These are phyloP conservation scores for Calonectria henricotiae DNA, from an alignment of 2,329 filamentous ascomycete genomes.

Conservation along the genomic window DNA sequence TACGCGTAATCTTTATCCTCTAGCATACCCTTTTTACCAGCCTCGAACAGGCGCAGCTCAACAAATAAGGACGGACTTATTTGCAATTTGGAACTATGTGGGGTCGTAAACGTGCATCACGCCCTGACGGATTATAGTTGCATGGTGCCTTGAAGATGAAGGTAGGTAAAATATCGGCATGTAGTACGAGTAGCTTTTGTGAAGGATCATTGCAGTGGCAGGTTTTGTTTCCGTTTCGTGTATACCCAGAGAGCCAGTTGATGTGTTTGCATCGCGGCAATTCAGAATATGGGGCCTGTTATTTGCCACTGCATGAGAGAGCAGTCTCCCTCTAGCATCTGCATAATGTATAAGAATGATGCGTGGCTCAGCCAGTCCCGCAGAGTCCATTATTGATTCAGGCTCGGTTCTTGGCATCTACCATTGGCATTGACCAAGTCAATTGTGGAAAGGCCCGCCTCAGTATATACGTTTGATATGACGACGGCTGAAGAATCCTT, in stretches of 20 bases:
- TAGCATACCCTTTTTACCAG: background rate
- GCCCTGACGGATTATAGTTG: too few relatives aligned
- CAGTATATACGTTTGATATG: background rate
- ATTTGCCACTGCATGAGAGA: background rate
- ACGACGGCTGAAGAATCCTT: background rate
- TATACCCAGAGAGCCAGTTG: background rate
- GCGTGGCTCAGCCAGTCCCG: background rate
- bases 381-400: background rate
- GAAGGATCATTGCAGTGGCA: background rate
- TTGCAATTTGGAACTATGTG: background rate
- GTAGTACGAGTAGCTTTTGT: background rate
- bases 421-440: background rate
- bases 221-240: background rate
- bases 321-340: too few relatives aligned
- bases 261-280: background rate
- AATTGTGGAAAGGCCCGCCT: conserved; percentile 1
- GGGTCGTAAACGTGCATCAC: background rate
- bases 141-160: background rate
- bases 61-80: conserved; percentile 6
- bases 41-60: too few relatives aligned
- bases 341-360: background rate
- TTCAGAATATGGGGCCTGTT: too few relatives aligned
- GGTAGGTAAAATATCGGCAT: background rate
- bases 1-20: background rate
- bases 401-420: background rate